Percentiles rank a stretch among this genome's conserved stretches.
These are phyloP conservation scores for Podospora tetraspora DNA, from an alignment of 495 filamentous ascomycete species.

Conservation along the genomic window DNA sequence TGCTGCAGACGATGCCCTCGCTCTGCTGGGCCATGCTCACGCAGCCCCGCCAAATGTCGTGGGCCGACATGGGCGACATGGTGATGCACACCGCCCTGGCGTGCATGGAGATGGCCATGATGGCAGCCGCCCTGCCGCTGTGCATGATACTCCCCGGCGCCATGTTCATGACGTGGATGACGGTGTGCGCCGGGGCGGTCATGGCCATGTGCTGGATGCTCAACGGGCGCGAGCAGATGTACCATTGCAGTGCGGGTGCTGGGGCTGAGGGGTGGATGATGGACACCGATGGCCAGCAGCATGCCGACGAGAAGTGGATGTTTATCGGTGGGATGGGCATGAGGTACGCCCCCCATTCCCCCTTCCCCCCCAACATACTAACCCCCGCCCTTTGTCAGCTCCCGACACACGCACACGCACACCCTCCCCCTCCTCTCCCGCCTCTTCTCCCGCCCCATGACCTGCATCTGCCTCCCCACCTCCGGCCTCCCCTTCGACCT, in stretches of 20 bases:
- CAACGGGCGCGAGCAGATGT: conserved; percentile 22
- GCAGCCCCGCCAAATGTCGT: conserved; percentile 14
- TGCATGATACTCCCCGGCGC: conserved; percentile 29
- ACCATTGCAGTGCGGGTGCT: conserved; percentile 12
- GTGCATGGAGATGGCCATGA: conserved; percentile 27
- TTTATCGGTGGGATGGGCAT: conserved; percentile 32
- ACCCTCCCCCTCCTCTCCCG: conserved; percentile 27
- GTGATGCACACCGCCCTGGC: conserved; percentile 22
- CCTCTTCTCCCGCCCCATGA: conserved; percentile 35
- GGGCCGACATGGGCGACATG: conserved; percentile 23
- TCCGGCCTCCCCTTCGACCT: conserved; percentile 32
- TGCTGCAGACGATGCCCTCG: conserved; percentile 20
- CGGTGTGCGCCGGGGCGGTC: conserved; percentile 17
- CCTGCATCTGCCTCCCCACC: conserved; percentile 28
- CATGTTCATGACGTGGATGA: conserved; percentile 21
- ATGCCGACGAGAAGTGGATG: conserved; percentile 32
- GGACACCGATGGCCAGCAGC: conserved; percentile 18
- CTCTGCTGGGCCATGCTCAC: conserved; percentile 25
- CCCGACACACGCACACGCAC: conserved; percentile 20
- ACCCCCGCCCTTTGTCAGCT: too few species aligned
- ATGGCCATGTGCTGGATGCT: conserved; percentile 24
- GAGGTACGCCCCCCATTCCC: conserved; percentile 16
- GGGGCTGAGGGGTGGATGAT: conserved; percentile 21
- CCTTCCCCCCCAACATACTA: not conserved
- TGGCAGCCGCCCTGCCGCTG: conserved; percentile 26